These are phyloP conservation scores for Xylariaceae sp. DNA, from an alignment of 2,329 filamentous ascomycete genomes.

Conservation along the genomic window DNA sequence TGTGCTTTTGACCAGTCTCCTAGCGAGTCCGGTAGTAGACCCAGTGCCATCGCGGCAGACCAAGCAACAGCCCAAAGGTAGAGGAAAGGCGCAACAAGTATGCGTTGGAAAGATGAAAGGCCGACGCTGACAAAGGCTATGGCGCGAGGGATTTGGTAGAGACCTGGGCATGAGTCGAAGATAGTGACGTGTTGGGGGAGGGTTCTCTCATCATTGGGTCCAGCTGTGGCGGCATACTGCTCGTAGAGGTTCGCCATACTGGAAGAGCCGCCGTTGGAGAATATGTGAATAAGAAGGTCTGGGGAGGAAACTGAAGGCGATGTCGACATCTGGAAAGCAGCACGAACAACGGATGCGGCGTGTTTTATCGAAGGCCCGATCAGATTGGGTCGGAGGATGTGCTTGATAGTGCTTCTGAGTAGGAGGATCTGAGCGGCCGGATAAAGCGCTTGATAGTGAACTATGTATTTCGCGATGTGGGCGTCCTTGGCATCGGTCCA, in stretches of 20 bases:
- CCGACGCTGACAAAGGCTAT: conserved; percentile 1
- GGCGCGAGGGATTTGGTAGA: neutral
- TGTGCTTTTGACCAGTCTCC: conserved; percentile 10
- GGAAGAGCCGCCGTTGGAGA: conserved; percentile 11
- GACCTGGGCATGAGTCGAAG: conserved; percentile 10
- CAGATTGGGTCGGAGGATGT: neutral
- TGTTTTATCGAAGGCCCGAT: conserved; percentile 3
- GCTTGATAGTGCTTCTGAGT: conserved; percentile 2
- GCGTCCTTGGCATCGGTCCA: conserved; percentile 32
- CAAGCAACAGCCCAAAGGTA: neutral
- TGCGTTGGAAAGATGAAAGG: conserved; percentile 1
- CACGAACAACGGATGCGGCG: neutral
- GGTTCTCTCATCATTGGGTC: neutral
- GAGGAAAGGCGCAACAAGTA: conserved; percentile 3
- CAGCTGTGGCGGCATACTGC: neutral
- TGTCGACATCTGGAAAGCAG: neutral
- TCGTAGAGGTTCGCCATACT: conserved; percentile 6
- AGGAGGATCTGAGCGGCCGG: conserved; percentile 20
- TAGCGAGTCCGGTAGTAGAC: conserved; percentile 4
- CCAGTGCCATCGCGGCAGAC: neutral
- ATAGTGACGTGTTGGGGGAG: conserved; percentile 8
- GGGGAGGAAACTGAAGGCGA: neutral
- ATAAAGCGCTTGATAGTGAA: conserved; percentile 28
- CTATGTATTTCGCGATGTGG: conserved; percentile 34
- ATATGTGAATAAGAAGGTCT: conserved; percentile 6